Evolutionary conservation across 1,284 basidiomycete species (phyloP), one percentile per base, ranked within the genome.

Genomic region (Lentinus polychrous): DNA sequence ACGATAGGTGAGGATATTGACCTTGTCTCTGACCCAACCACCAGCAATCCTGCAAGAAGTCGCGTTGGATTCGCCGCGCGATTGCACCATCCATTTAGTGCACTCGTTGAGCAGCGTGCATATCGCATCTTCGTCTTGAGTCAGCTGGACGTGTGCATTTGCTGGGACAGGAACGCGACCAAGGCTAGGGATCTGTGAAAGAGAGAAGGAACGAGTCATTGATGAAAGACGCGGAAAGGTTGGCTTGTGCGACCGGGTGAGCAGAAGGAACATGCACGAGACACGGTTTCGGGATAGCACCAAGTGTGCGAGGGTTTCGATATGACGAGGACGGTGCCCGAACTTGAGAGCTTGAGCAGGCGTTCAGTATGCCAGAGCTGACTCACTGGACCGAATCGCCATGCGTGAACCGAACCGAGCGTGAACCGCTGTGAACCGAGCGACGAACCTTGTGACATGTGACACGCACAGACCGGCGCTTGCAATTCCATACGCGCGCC

Each of bases 11-110:
- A 50, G 33, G 24, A n/a, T 37, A 62, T 69, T 66, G 57, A 91
- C 93, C 83, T 99, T 99, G 70, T 99, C 95, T 58, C 94, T 75
- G 38, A 97, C 94, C 94, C 94, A 98, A 27, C 94, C 94, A 32
- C 94, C 94, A 8, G 92, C 94, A 48, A 95, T 89, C 55, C 93
- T 77, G 62, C 92, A 94, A 15, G 81, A 72, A 48, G 73, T 94
- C 5, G 32, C 15, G 18, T n/a, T 36, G 20, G 39, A 40, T 55
- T 63, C 66, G 47, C 75, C 72, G 24, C 69, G 73, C 51, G 76
- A 69, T n/a, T 78, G 68, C 47, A 69, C 71, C 53, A 86, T 68
- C 51, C 76, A 65, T 8, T 64, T 66, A 14, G 79, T 78, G 57
- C 83, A 91, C 50, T 81, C 78, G 59, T 90, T 79, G 38, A 91